Conservation (phyloP, 768 basidiomycete genomes). For the Termitomyces sp. region DNA sequence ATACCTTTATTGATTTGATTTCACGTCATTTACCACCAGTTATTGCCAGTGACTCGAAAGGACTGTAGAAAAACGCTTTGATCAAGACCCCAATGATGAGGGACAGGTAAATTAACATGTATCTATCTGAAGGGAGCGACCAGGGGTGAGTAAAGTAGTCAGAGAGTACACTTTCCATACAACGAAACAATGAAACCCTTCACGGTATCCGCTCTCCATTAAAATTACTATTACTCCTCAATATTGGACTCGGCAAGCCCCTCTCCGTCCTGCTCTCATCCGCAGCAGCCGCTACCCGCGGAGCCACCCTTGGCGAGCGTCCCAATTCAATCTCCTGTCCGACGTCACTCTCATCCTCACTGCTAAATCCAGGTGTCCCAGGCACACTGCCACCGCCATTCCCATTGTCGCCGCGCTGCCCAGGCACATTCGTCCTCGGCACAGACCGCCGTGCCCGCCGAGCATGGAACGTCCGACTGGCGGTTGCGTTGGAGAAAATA, state of each 20-base stretch:
- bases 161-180: not conserved
- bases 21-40: too few species aligned
- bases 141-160: not conserved
- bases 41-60: not conserved
- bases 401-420: slow-evolving; percentile 25
- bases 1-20: not conserved
- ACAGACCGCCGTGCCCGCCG: slow-evolving; percentile 53
- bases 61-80: not conserved
- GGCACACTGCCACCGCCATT: slow-evolving; percentile 14
- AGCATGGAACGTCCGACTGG: slow-evolving; percentile 82
- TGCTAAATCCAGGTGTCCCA: slow-evolving; percentile 30
- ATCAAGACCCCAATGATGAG: not conserved
- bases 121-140: not conserved
- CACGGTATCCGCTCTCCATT: slow-evolving; percentile 17
- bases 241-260: slow-evolving; percentile 59
- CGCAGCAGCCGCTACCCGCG: slow-evolving; percentile 17
- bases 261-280: slow-evolving; percentile 55
- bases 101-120: slow-evolving; percentile 3
- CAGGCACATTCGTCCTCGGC: slow-evolving; percentile 21
- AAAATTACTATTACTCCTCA: slow-evolving; percentile 30
- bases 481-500: slow-evolving; percentile 88
- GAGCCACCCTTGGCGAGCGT: slow-evolving; percentile 10
- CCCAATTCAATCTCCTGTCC: slow-evolving; percentile 41
- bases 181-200: slow-evolving; percentile 7
- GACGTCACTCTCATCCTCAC: slow-evolving; percentile 32